Base-by-base conservation (phyloP, 805 yeast genomes). In the Suhomyces pyralidae region DNA sequence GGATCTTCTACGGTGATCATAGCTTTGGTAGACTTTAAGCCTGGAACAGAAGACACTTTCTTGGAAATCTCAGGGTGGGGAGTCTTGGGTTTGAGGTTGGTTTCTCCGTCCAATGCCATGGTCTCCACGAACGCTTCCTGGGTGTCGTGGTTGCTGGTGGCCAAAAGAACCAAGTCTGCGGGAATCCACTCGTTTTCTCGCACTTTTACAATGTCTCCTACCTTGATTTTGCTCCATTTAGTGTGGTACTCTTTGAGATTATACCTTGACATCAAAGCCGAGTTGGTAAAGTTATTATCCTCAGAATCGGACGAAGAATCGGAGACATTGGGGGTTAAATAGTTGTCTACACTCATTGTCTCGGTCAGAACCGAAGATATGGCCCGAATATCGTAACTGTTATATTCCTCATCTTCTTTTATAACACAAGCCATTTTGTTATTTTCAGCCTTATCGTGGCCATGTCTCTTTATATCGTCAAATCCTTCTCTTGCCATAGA, bases 51-150 rank as follows among this genome's bases (percentile, higher is more conserved):
- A 20, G 77, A 71, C 43, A 85, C 74, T 9, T 68, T 56, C 14
- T 80, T 79, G 40, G 84, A 77, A 2, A 93, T 59, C 55, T 84
- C 88, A 2, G 79, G 75, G 55, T 85, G 87, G 0, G 97, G 88
- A 17, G 73, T 71, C 60, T 82, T 84, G 7, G 88, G 78, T 67
- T 94, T 94, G 55, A 94, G 75, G 64, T 91, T 93, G 0, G 98
- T 94, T 68, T 94, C 99, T 48, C 99, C 99, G 69, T 94, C 99
- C 47, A 94, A 76, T 1, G 97, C 99, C 93, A 93, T 91, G 1
- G 99, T 94, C 67, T 94, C 99, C 17, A 92, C 84, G 58, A 82
- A 89, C 1, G 89, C 81, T 50, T 79, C 81, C 36, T 80, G 79
- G 52, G 84, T 81, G 40, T 86, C 91, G 56, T 51, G 54, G 45